Base-by-base conservation (phyloP, 2,329 filamentous ascomycete species). In the Ophiostoma quercus region DNA sequence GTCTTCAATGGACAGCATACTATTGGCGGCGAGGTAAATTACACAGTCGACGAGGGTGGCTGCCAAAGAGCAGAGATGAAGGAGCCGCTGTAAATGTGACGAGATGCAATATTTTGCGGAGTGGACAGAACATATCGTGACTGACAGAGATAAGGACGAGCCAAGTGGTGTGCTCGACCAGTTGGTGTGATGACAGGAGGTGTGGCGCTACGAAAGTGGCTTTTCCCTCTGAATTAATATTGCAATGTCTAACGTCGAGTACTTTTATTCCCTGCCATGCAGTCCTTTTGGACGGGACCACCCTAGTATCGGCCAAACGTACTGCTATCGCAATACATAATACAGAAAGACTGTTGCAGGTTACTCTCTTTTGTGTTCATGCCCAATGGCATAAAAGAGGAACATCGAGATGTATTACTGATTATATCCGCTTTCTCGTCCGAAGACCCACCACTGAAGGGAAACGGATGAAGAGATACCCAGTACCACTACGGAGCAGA, bases 231-330 rank as follows among this genome's bases (percentile, higher is more conserved):
- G 47, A 22, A 22, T 22, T 7, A 22, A 11, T 12, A 2, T 57
- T 25, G 3, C 25, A 57, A 57, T 47, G 43, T 47, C 43, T n/a
- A 47, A n/a, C 43, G 43, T 19, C 19, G 43, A n/a, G 51, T 57
- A 22, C 51, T 57, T 57, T 25, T 57, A 22, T 22, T 34, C 57
- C 57, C 57, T 62, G 22, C 25, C 57, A 25, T 57, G 57, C 57
- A 32, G 57, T 62, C 57, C 22, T 62, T 62, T 32, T 62, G 25
- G 22, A 62, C 57, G 57, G 57, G 57, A 62, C 25, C 57, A 62
- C 57, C 57, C 57, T 62, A 62, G 57, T 25, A 62, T 19, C n/a
- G 51, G 51, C 19, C 16, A 47, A 47, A 47, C 16, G 43, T 47
- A 47, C 43, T 47, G 41, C 3, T 43, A 43, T 19, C 41, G 11